Evolutionary conservation across 2,329 filamentous ascomycete genomes (phyloP).

Genomic region (Rutstroemia sp.): DNA sequence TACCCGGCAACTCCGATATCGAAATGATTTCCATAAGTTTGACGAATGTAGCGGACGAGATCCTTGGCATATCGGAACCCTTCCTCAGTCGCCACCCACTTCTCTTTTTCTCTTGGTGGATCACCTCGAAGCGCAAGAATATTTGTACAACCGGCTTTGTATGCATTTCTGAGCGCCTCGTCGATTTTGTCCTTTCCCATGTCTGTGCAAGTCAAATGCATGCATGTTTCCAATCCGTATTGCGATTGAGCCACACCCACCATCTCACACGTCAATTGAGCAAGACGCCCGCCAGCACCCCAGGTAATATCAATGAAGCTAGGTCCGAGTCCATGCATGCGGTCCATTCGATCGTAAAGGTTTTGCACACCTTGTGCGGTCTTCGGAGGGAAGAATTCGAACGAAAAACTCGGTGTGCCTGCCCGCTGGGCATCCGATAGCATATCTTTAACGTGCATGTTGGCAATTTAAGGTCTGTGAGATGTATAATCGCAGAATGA

Average conservation of each 20-base stretch:
- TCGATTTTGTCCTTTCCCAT: constrained; percentile 94
- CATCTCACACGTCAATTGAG: constrained; percentile 94
- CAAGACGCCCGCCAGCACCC: constrained; percentile 89
- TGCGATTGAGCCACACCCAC: constrained; percentile 91
- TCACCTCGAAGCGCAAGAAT: constrained; percentile 91
- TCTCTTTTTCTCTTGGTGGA: constrained; percentile 86
- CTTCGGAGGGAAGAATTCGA: constrained; percentile 99
- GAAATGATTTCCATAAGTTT: constrained; percentile 80
- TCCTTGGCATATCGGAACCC: constrained; percentile 91
- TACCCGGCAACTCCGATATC: constrained; percentile 97
- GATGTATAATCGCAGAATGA: not conserved
- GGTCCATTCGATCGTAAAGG: constrained; percentile 98
- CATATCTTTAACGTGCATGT: constrained; percentile 94
- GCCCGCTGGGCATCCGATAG: constrained; percentile 72
- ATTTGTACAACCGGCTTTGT: constrained; percentile 94
- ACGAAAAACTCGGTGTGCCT: constrained; percentile 85
- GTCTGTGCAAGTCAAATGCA: constrained; percentile 98
- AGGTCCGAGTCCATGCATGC: constrained; percentile 91
- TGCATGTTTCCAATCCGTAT: constrained; percentile 95
- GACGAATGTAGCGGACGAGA: constrained; percentile 68
- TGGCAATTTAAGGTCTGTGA: constrained; percentile 30
- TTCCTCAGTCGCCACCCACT: constrained; percentile 81
- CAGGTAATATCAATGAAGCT: constrained; percentile 98
- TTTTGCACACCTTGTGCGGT: constrained; percentile 97
- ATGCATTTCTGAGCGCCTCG: constrained; percentile 76